Evolutionary conservation across 108 stramenopile genomes (phyloP).

Genomic region (Cyclotella cryptica): DNA sequence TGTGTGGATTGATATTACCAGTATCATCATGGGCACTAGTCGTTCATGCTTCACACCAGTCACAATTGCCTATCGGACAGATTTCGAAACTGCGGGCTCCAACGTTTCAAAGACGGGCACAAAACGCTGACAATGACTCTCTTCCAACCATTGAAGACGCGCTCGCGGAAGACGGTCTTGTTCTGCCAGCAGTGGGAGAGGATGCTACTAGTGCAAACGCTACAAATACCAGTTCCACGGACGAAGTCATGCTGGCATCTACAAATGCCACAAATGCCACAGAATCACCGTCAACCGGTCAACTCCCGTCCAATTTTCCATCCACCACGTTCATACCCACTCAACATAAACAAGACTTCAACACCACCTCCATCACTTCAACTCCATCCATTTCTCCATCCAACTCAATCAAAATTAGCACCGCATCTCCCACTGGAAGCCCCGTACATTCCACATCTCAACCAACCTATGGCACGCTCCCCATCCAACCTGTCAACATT

Average conservation of each 20-base stretch:
- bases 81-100: neutral
- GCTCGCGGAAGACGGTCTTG: neutral
- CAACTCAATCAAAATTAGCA: neutral
- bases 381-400: slow-evolving; percentile 11
- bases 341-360: neutral
- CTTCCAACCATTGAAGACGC: neutral
- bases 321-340: slow-evolving; percentile 9
- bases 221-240: neutral
- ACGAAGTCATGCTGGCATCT: neutral
- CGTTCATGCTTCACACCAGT: no score
- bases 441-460: neutral
- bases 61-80: no score
- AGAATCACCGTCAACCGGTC: neutral
- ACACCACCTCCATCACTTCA: neutral
- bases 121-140: neutral
- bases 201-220: neutral
- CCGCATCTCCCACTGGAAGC: slow-evolving; percentile 3
- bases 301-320: neutral
- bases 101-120: neutral
- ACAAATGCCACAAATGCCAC: neutral
- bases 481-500: slow-evolving; percentile 66
- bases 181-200: neutral
- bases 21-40: no score
- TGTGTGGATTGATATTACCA: no score
- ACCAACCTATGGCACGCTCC: slow-evolving; percentile 46